phyloP scores from a whole-genome alignment of 345 rosid species.

The Gossypium rotundifolium region DNA sequence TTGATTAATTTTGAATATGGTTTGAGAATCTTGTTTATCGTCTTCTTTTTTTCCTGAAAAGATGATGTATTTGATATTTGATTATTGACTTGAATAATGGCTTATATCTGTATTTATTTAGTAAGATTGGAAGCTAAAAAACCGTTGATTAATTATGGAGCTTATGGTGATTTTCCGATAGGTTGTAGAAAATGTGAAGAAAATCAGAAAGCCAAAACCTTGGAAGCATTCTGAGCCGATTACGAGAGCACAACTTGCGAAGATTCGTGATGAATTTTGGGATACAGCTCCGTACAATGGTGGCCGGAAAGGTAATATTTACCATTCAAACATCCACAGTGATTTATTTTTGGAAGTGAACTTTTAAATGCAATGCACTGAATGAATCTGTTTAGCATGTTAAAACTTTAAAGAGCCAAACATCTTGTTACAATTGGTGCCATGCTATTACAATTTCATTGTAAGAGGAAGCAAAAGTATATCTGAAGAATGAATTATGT shows the following conservation, averaged over 20 bases:
- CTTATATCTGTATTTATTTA: neutral
- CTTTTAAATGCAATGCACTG: too few relatives aligned
- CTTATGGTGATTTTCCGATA: neutral
- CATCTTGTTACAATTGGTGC: too few relatives aligned
- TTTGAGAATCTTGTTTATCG: constrained; percentile 4
- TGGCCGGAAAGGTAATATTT: constrained; percentile 59
- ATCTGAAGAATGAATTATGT: neutral
- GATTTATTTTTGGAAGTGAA: too few relatives aligned
- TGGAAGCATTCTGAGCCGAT: constrained; percentile 87
- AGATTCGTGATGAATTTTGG: constrained; percentile 88
- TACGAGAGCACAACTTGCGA: constrained; percentile 53
- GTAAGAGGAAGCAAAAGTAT: too few relatives aligned
- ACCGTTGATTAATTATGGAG: too few relatives aligned
- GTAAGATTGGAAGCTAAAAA: neutral
- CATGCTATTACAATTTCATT: too few relatives aligned
- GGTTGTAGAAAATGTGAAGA: constrained; percentile 47
- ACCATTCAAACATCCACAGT: neutral
- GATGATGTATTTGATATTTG: too few relatives aligned
- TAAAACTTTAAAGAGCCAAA: too few relatives aligned
- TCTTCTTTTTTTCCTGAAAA: neutral
- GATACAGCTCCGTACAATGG: constrained; percentile 98
- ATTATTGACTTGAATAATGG: neutral
- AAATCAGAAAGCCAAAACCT: constrained; percentile 79
- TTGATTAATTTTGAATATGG: neutral
- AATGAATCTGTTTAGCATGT: too few relatives aligned